Percentiles rank a stretch among this genome's conserved stretches.
Evolutionary conservation across 257 asterid species (phyloP).

Genomic region (Linderniella brevidens): DNA sequence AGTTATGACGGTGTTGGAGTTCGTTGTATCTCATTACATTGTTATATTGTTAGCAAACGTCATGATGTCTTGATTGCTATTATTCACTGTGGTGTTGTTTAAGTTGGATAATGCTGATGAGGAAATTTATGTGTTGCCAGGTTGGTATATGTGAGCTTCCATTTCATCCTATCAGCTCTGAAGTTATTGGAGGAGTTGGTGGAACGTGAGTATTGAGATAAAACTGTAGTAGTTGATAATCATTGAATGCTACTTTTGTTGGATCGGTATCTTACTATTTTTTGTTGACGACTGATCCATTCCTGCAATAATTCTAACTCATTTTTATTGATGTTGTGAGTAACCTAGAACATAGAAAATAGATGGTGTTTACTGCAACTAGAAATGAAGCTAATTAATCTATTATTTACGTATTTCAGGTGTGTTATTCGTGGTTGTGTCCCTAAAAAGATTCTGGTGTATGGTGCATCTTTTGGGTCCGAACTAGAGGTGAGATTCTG

Average conservation of each 20-base stretch:
- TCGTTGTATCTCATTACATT: no score
- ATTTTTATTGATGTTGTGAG: no score
- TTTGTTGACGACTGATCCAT: no score
- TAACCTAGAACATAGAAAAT: no score
- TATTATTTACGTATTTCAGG: slow-evolving; percentile 19
- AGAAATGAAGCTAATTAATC: no score
- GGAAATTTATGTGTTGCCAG: slow-evolving; percentile 17
- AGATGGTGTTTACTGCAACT: no score
- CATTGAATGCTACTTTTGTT: no score
- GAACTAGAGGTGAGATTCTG: slow-evolving; percentile 65
- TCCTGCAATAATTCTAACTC: no score
- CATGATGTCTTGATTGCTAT: not conserved
- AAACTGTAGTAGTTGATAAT: no score
- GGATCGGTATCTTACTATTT: no score
- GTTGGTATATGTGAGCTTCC: slow-evolving; percentile 98
- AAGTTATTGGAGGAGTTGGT: slow-evolving; percentile 88
- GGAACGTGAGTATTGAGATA: slow-evolving; percentile 67
- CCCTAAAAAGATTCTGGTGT: slow-evolving; percentile 95
- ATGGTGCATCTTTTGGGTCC: slow-evolving; percentile 92
- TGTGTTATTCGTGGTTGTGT: slow-evolving; percentile 98
- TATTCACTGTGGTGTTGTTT: slow-evolving; percentile 3
- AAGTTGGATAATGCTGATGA: not conserved
- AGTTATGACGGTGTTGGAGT: no score
- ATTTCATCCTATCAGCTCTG: slow-evolving; percentile 96
- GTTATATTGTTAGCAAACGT: no score